Conservation (phyloP, 106 monocot species). For the Platanthera zijinensis region DNA sequence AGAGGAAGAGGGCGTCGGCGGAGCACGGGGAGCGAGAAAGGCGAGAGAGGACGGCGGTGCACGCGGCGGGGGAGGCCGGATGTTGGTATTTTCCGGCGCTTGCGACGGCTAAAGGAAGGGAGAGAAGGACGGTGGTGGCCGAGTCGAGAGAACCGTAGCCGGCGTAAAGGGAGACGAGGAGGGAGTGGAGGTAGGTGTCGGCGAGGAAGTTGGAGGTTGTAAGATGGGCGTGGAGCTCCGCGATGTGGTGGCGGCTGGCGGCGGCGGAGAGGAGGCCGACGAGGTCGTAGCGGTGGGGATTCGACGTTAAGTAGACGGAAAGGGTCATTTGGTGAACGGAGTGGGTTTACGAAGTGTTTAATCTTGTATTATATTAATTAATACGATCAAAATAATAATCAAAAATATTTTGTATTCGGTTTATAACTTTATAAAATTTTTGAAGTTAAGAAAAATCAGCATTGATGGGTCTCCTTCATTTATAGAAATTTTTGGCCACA, state of each 20-base stretch:
- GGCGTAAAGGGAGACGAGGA: conserved; percentile 25
- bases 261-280: conserved; percentile 6
- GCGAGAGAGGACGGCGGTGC: not conserved
- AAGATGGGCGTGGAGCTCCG: conserved; percentile 23
- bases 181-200: conserved; percentile 16
- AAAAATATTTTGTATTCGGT: no score
- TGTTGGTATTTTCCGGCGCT: not conserved
- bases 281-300: not conserved
- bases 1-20: conserved; percentile 1
- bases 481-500: no score
- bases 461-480: no score
- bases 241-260: not conserved
- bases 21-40: not conserved
- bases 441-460: no score
- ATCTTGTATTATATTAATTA: no score
- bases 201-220: conserved; percentile 12
- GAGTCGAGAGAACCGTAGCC: not conserved
- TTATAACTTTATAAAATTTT: no score
- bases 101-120: not conserved
- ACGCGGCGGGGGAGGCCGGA: not conserved
- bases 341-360: no score
- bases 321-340: no score
- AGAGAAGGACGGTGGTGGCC: not conserved
- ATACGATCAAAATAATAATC: no score
- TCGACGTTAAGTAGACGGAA: no score